Evolutionary conservation across 768 basidiomycete species (phyloP).

Genomic region (Leccinum boreale): DNA sequence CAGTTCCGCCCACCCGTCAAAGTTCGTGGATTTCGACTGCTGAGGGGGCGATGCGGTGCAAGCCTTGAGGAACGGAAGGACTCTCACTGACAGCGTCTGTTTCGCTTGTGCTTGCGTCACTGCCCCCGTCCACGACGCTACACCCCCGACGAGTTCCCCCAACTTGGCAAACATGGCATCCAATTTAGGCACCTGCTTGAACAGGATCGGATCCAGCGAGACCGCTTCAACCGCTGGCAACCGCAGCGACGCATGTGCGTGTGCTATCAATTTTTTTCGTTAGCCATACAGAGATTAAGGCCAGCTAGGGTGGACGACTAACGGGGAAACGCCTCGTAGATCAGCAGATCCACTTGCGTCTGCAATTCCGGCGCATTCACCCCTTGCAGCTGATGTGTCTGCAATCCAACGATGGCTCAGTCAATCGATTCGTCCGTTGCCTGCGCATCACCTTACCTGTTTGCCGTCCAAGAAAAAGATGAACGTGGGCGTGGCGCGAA

Average conservation of each 20-base stretch:
- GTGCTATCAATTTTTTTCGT: constrained; percentile 45
- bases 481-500: constrained; percentile 85
- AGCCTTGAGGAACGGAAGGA: constrained; percentile 65
- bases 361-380: constrained; percentile 65
- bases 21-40: constrained; percentile 34
- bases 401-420: not conserved
- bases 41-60: constrained; percentile 34
- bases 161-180: constrained; percentile 65
- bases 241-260: constrained; percentile 62
- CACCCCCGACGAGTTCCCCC: constrained; percentile 53
- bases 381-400: constrained; percentile 73
- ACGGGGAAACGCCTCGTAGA: constrained; percentile 82
- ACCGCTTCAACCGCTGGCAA: constrained; percentile 60
- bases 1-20: constrained; percentile 48
- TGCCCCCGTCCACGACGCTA: constrained; percentile 34
- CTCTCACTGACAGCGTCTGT: constrained; percentile 40
- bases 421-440: not conserved
- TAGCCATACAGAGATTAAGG: not conserved
- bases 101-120: constrained; percentile 41
- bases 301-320: constrained; percentile 26
- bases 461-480: constrained; percentile 78
- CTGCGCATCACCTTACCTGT: constrained; percentile 45
- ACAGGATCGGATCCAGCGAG: constrained; percentile 74
- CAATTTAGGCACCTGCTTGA: constrained; percentile 64
- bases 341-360: constrained; percentile 69